Base-by-base conservation (phyloP, 2,329 filamentous ascomycete genomes). In the Aspergillaceae sp. region DNA sequence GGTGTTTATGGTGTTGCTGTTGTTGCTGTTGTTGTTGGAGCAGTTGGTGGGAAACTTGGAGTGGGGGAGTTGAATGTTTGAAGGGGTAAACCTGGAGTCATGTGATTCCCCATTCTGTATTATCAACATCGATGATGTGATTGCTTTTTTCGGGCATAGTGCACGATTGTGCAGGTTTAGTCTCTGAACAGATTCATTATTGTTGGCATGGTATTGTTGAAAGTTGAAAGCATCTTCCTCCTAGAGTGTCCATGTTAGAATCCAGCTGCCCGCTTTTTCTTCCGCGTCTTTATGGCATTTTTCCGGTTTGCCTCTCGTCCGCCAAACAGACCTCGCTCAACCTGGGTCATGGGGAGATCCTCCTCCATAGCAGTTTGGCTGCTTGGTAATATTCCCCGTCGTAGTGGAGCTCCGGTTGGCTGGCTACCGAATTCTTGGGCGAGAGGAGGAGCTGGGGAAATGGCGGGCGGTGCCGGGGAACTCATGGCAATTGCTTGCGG, bases 261-360 rank as follows among this genome's bases (percentile, higher is more conserved):
- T 8, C 68, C 68, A 29, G 67, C 68, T 19, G 64, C 59, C 44
- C 68, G 55, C 49, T 65, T 63, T 53, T 68, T 70, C 52, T 66
- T 70, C 49, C 57, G 66, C 29, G 54, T 48, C 53, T 64, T 69
- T 8, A 44, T 44, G 8, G 43, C 48, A n/a, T 32, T 52, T 41
- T 57, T 64, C 42, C 57, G 60, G 26, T 43, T 57, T 11, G 55
- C 51, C 44, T 68, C 58, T 19, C 67, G 58, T 33, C 64, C 54
- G 29, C 67, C 68, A 50, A 69, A 70, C 19, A 52, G 41, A 7
- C 68, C 68, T 32, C 64, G 60, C 48, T 70, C 68, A 26, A 58
- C 47, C 44, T 70, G 68, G n/a, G 64, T 70, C 65, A 69, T 69
- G 4, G 65, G 60, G 19, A 63, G 42, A 29, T 59, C 57, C 10